Conservation (phyloP, 2,329 filamentous ascomycete species). For the Xylaria sp. region DNA sequence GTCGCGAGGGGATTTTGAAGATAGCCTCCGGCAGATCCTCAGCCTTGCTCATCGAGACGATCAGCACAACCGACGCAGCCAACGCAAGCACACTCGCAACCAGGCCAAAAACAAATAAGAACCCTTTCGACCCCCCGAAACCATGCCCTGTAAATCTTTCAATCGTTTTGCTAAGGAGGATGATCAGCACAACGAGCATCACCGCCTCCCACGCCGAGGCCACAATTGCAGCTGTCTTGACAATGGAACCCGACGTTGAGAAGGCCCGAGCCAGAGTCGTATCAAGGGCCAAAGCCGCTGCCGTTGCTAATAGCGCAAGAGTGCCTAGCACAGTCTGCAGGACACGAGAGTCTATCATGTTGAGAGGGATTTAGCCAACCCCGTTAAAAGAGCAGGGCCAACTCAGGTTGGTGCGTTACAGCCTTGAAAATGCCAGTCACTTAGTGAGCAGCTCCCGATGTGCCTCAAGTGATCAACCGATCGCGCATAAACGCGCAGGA, state of each 20-base stretch:
- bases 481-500: slow-evolving; percentile 10
- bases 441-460: background rate
- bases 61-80: slow-evolving; percentile 45
- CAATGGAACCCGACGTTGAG: slow-evolving; percentile 34
- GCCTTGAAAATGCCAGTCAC: slow-evolving; percentile 1
- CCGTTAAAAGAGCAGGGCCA: slow-evolving; percentile 11
- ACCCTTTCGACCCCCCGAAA: slow-evolving; percentile 31
- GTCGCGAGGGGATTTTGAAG: slow-evolving; percentile 37
- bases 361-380: slow-evolving; percentile 7
- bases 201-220: slow-evolving; percentile 43
- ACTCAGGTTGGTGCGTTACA: slow-evolving; percentile 2
- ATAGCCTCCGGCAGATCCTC: slow-evolving; percentile 35
- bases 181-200: slow-evolving; percentile 41
- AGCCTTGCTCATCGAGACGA: slow-evolving; percentile 45
- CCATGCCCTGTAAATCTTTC: slow-evolving; percentile 25
- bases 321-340: slow-evolving; percentile 43
- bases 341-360: slow-evolving; percentile 41
- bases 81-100: slow-evolving; percentile 49
- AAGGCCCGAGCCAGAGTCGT: slow-evolving; percentile 43
- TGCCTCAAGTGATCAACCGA: slow-evolving; percentile 8
- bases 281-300: slow-evolving; percentile 44
- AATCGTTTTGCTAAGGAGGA: slow-evolving; percentile 38
- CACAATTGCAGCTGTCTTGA: slow-evolving; percentile 42
- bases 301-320: slow-evolving; percentile 43
- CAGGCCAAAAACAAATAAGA: slow-evolving; percentile 40